phyloP scores from a whole-genome alignment of 1,284 basidiomycete genomes.

The Singerocomus inundabilis region DNA sequence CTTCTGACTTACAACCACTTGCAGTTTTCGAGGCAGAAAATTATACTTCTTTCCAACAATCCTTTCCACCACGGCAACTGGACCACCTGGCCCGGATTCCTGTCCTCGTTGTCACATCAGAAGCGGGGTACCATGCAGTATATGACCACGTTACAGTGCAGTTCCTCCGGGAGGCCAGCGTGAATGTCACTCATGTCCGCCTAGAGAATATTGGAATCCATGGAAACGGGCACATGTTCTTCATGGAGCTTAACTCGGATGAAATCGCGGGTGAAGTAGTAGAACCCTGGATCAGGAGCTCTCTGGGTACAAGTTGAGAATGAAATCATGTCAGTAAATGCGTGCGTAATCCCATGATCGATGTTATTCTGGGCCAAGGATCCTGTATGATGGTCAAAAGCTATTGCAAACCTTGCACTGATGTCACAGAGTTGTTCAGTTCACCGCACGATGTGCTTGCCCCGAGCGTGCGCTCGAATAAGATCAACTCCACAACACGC shows the following conservation, averaged over 20 bases:
- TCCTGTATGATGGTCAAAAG: background rate
- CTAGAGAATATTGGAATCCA: constrained; percentile 44
- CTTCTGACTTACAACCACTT: constrained; percentile 36
- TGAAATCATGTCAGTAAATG: background rate
- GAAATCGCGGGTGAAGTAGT: constrained; percentile 42
- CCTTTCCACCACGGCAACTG: constrained; percentile 41
- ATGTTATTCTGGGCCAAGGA: background rate
- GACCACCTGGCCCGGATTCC: constrained; percentile 43
- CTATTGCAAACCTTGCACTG: background rate
- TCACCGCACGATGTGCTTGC: background rate
- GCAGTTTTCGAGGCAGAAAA: constrained; percentile 27
- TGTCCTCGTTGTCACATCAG: constrained; percentile 46
- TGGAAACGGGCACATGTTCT: constrained; percentile 50
- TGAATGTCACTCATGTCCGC: constrained; percentile 40
- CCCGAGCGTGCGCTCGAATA: background rate
- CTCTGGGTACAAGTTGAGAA: background rate
- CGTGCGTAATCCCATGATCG: background rate
- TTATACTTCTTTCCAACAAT: constrained; percentile 44
- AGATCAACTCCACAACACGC: background rate
- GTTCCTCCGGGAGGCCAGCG: constrained; percentile 44
- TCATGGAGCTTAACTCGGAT: constrained; percentile 49
- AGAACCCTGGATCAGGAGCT: constrained; percentile 37
- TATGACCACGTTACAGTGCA: constrained; percentile 46
- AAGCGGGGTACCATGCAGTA: constrained; percentile 47
- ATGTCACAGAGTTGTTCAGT: background rate